Conservation (phyloP, 2,329 filamentous ascomycete genomes). For the Colletotrichum magnum region DNA sequence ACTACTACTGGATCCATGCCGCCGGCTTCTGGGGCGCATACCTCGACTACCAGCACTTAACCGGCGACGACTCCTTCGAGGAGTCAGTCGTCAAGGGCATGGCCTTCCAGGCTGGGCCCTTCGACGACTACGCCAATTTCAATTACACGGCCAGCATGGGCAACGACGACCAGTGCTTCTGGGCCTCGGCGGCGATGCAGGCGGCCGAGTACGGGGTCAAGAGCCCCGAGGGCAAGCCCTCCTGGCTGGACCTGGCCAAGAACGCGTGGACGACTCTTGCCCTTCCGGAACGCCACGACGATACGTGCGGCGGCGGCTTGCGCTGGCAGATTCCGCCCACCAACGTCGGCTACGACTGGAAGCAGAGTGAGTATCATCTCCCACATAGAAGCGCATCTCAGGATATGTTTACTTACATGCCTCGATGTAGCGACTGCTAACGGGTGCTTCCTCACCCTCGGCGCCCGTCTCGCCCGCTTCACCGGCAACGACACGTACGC, state of each 20-base stretch:
- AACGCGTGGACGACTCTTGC: slow-evolving; percentile 70
- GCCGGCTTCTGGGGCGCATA: slow-evolving; percentile 50
- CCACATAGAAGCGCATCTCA: neutral
- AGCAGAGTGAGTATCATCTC: slow-evolving; percentile 55
- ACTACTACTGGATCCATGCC: slow-evolving; percentile 54
- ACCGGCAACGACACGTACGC: slow-evolving; percentile 70
- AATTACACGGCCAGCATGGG: slow-evolving; percentile 61
- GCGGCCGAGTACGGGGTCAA: slow-evolving; percentile 70
- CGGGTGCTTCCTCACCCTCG: slow-evolving; percentile 64
- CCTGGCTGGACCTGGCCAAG: slow-evolving; percentile 70
- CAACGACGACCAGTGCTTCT: slow-evolving; percentile 74
- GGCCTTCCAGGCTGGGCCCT: slow-evolving; percentile 61
- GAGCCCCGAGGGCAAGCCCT: slow-evolving; percentile 53
- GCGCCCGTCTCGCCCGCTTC: slow-evolving; percentile 73
- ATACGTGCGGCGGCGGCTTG: slow-evolving; percentile 72
- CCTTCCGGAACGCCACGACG: slow-evolving; percentile 60
- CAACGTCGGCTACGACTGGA: slow-evolving; percentile 78
- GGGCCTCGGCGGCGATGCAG: slow-evolving; percentile 69
- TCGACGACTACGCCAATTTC: slow-evolving; percentile 64
- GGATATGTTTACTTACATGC: neutral
- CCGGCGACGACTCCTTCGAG: slow-evolving; percentile 66
- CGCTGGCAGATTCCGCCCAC: slow-evolving; percentile 77
- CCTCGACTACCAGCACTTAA: slow-evolving; percentile 58
- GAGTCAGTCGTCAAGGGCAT: slow-evolving; percentile 59
- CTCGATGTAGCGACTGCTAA: slow-evolving; percentile 56